Evolutionary conservation across 2,329 filamentous ascomycete genomes (phyloP).

Genomic region (Aspergillus sp.): DNA sequence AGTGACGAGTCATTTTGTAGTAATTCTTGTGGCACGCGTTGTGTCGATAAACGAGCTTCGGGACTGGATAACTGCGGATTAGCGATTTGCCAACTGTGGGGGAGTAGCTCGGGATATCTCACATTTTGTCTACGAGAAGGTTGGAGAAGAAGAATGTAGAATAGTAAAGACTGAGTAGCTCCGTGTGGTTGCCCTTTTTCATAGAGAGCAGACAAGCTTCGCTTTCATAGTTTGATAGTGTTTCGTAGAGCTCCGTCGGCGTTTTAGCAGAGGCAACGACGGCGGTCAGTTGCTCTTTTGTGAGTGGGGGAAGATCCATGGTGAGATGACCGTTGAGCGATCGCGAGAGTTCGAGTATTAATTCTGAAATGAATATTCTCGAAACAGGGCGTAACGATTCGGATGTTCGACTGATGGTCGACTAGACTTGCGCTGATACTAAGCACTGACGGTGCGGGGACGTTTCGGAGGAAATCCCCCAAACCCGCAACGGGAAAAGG

Average conservation of each 20-base stretch:
- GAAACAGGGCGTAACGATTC: too few species aligned
- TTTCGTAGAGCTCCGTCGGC: slow-evolving; percentile 38
- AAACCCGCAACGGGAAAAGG: slow-evolving; percentile 5
- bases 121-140: slow-evolving; percentile 45
- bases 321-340: neutral
- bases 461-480: slow-evolving; percentile 32
- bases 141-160: slow-evolving; percentile 44
- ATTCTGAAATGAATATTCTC: too few species aligned
- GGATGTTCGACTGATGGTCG: neutral
- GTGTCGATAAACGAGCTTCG: slow-evolving; percentile 44
- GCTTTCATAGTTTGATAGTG: slow-evolving; percentile 39
- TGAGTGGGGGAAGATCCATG: slow-evolving; percentile 37
- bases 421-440: neutral
- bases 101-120: slow-evolving; percentile 16
- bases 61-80: slow-evolving; percentile 27
- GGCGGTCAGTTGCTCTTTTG: slow-evolving; percentile 33
- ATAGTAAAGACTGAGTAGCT: slow-evolving; percentile 42
- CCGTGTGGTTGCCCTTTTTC: slow-evolving; percentile 23
- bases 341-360: too few species aligned
- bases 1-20: slow-evolving; percentile 33
- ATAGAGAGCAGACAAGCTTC: slow-evolving; percentile 35
- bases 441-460: slow-evolving; percentile 31
- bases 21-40: slow-evolving; percentile 38
- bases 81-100: neutral
- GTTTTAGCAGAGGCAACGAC: slow-evolving; percentile 32